Evolutionary conservation across 352 stramenopile genomes (phyloP).

Genomic region (Achlya hypogyna): DNA sequence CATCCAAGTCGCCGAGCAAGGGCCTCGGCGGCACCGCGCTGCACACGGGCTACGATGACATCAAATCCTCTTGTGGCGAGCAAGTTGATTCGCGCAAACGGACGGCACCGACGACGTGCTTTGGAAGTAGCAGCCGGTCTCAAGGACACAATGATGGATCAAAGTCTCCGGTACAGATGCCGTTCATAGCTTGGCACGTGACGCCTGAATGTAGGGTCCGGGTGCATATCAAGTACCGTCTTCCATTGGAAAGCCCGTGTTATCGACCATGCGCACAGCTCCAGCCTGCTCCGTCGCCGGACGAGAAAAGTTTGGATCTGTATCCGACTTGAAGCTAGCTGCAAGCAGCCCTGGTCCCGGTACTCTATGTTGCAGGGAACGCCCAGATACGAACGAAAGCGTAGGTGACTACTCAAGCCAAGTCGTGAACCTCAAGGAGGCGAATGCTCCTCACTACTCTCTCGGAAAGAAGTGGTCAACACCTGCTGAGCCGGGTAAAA

Average conservation of each 20-base stretch:
- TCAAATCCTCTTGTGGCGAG: slow-evolving; percentile 59
- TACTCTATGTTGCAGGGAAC: not conserved
- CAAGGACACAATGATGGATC: slow-evolving; percentile 31
- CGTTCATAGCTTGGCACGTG: not conserved
- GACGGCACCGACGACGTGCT: slow-evolving; percentile 49
- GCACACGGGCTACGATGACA: slow-evolving; percentile 42
- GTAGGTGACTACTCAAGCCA: slow-evolving; percentile 45
- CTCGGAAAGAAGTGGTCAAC: slow-evolving; percentile 64
- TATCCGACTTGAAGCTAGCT: slow-evolving; percentile 34
- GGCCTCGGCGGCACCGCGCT: not conserved
- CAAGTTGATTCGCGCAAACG: slow-evolving; percentile 69
- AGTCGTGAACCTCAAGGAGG: slow-evolving; percentile 63
- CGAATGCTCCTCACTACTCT: slow-evolving; percentile 51
- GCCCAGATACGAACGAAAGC: not conserved
- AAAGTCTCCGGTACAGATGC: slow-evolving; percentile 34
- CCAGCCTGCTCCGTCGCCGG: slow-evolving; percentile 59
- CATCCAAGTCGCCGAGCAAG: not conserved
- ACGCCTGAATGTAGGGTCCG: slow-evolving; percentile 26
- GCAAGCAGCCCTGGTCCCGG: slow-evolving; percentile 41
- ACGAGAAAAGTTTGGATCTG: slow-evolving; percentile 72
- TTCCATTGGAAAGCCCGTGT: slow-evolving; percentile 55
- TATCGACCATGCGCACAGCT: slow-evolving; percentile 49
- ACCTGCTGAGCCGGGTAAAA: slow-evolving; percentile 30
- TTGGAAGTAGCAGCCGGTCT: slow-evolving; percentile 50
- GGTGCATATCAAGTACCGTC: slow-evolving; percentile 61